Conservation (phyloP, 371 early-diverging fungal genomes). For the Batkoa obscura region DNA sequence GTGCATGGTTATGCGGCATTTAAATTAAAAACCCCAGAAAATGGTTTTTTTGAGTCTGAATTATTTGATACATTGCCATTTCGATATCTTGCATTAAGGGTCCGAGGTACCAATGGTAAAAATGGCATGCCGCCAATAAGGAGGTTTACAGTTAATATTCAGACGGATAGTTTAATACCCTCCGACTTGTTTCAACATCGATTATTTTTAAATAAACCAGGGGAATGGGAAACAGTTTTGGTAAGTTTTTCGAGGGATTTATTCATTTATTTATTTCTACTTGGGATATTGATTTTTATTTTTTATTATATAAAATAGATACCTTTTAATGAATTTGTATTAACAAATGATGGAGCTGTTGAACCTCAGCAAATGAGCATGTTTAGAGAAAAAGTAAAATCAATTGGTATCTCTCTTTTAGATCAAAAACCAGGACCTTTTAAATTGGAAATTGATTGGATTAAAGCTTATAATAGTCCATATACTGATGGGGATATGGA, state of each 20-base stretch:
- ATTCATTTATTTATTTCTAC: not conserved
- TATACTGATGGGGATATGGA: constrained; percentile 49
- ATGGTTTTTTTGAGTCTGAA: constrained; percentile 49
- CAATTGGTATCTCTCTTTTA: constrained; percentile 70
- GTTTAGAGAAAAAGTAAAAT: constrained; percentile 63
- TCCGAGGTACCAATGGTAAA: constrained; percentile 24
- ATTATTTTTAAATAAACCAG: constrained; percentile 59
- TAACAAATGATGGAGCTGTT: constrained; percentile 71
- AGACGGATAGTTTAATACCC: constrained; percentile 59
- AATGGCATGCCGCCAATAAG: constrained; percentile 12
- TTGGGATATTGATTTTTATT: no score
- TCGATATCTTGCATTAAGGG: constrained; percentile 63
- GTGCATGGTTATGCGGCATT: constrained; percentile 83
- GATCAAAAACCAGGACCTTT: constrained; percentile 75
- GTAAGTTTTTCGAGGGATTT: constrained; percentile 17
- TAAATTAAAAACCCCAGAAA: constrained; percentile 40
- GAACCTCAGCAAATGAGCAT: constrained; percentile 69
- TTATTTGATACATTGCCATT: constrained; percentile 69
- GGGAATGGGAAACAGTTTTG: constrained; percentile 78
- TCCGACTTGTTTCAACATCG: constrained; percentile 84
- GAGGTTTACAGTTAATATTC: constrained; percentile 77
- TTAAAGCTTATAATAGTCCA: constrained; percentile 60
- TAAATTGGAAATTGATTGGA: constrained; percentile 70
- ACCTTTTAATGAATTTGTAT: constrained; percentile 77
- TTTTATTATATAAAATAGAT: constrained; percentile 25